A percentile compares a stretch with the other conserved stretches of the same genome.
Conservation (phyloP, 2,329 filamentous ascomycete genomes). For the Fusarium sarcochroum region DNA sequence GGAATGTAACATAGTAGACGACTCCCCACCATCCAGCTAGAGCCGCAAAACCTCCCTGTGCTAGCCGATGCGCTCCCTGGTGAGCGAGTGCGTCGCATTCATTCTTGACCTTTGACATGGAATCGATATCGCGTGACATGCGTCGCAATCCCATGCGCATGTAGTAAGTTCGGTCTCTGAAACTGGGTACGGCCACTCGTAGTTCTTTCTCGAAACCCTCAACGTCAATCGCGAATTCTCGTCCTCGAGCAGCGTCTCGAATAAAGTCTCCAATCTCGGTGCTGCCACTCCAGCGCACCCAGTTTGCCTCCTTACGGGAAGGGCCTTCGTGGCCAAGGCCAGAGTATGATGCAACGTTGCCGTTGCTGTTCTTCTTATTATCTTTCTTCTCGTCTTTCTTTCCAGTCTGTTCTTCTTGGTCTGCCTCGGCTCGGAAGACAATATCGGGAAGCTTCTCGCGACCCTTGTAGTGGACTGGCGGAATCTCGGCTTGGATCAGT, state of each 20-base stretch:
- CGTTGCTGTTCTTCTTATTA: constrained; percentile 32
- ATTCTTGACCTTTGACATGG: constrained; percentile 80
- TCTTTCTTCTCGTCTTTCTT: constrained; percentile 54
- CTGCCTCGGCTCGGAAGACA: constrained; percentile 84
- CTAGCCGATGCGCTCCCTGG: constrained; percentile 81
- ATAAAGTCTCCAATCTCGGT: constrained; percentile 97
- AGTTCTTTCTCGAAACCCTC: constrained; percentile 77
- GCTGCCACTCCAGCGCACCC: constrained; percentile 89
- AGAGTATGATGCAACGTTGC: constrained; percentile 77
- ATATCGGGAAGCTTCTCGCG: constrained; percentile 80
- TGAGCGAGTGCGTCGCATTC: constrained; percentile 87
- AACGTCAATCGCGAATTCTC: constrained; percentile 88
- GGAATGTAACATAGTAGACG: constrained; percentile 80
- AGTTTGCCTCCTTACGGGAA: constrained; percentile 62
- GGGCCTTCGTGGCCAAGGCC: constrained; percentile 75
- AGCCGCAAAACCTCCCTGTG: constrained; percentile 82
- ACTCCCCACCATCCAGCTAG: constrained; percentile 84
- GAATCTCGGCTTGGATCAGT: constrained; percentile 89
- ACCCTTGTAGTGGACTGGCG: constrained; percentile 74
- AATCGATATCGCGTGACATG: constrained; percentile 76
- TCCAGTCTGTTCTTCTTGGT: constrained; percentile 65
- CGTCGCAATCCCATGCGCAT: constrained; percentile 82
- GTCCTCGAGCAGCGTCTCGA: constrained; percentile 85
- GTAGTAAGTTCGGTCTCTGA: constrained; percentile 92
- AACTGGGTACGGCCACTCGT: constrained; percentile 85